Evolutionary conservation across 805 yeast species (phyloP), one percentile per base, ranked within the genome.

Genomic region (Metschnikowia matae): DNA sequence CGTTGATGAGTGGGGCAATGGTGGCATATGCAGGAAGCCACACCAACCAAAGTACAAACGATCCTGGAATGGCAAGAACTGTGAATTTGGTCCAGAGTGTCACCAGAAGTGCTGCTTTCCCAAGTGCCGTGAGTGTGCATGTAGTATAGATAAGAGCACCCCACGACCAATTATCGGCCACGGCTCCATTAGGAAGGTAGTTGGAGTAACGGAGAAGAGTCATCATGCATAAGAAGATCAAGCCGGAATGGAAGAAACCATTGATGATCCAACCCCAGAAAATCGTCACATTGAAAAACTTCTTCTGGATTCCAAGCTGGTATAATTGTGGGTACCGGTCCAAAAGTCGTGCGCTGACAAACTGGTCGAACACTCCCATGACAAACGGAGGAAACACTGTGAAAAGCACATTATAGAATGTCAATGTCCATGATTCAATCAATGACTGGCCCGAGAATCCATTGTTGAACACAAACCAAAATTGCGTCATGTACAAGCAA

Each of bases 191-290:
- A 6, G 81, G 71, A 43, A 88, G 72, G 29, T 81, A 81, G 60
- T 83, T 78, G 20, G 95, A 90, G 59, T 78, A 79, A 49, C 77
- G 72, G 67, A 85, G 89, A 43, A 90, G 84, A 54, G 82, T 78
- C 45, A 78, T 75, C 13, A 89, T 75, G 33, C 92, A 85, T 40
- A 90, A 71, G 65, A 84, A 95, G 18, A 90, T 84, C 20, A 94
- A 74, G 2, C 89, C 88, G 11, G 97, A 89, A 65, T 94, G 99
- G 68, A 82, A 94, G 63, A 94, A 92, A 0, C 99, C 99, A 67
- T 94, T 95, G 46, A 83, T 71, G 41, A 94, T 88, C 99, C 99
- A 94, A 17, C 96, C 88, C 98, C 98, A 92, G 67, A 94, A 94
- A 37, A 90, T 90, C 4, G 82, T 76, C 11, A 90, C 96, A 58